A percentile compares a stretch with the other conserved stretches of the same genome.
Evolutionary conservation across 2,329 filamentous ascomycete species (phyloP).

Genomic region (Arachnopeziza araneosa): DNA sequence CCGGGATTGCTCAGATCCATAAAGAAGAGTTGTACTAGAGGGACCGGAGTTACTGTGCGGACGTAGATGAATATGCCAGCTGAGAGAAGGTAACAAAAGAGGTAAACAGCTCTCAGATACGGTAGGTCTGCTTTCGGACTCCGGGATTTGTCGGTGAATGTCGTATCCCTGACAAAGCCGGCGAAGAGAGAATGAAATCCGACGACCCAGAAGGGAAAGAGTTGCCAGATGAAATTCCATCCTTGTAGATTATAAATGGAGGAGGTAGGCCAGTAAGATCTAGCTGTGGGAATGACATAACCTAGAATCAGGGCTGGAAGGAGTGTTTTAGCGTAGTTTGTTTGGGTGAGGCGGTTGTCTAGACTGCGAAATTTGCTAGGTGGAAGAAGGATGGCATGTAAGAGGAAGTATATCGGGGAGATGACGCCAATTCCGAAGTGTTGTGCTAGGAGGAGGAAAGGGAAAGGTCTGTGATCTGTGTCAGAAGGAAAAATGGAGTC

Average conservation of each 20-base stretch:
- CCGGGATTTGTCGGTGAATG: background rate
- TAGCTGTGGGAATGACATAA: slow-evolving; percentile 18
- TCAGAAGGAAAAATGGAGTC: background rate
- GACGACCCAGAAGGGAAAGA: slow-evolving; percentile 15
- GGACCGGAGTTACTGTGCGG: slow-evolving; percentile 8
- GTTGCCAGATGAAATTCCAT: slow-evolving; percentile 3
- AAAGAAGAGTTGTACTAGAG: slow-evolving; percentile 16
- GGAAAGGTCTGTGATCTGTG: background rate
- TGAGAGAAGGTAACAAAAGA: background rate
- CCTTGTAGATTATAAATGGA: slow-evolving; percentile 10
- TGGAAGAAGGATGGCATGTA: slow-evolving; percentile 29
- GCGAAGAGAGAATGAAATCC: slow-evolving; percentile 11
- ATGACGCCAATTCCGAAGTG: slow-evolving; percentile 25
- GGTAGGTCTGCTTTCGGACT: slow-evolving; percentile 10
- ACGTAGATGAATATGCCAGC: slow-evolving; percentile 1
- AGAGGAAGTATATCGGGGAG: slow-evolving; percentile 30
- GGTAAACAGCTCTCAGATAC: slow-evolving; percentile 6
- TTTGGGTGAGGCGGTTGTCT: slow-evolving; percentile 28
- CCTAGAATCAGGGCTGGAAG: slow-evolving; percentile 23
- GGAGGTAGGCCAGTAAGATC: slow-evolving; percentile 13
- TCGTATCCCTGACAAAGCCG: slow-evolving; percentile 6
- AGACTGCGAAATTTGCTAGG: slow-evolving; percentile 26
- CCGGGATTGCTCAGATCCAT: slow-evolving; percentile 17
- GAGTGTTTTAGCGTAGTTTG: slow-evolving; percentile 23
- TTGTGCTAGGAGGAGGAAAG: slow-evolving; percentile 21